Conservation (phyloP, 2,329 filamentous ascomycete genomes). For the Trichoderma oligosporum region DNA sequence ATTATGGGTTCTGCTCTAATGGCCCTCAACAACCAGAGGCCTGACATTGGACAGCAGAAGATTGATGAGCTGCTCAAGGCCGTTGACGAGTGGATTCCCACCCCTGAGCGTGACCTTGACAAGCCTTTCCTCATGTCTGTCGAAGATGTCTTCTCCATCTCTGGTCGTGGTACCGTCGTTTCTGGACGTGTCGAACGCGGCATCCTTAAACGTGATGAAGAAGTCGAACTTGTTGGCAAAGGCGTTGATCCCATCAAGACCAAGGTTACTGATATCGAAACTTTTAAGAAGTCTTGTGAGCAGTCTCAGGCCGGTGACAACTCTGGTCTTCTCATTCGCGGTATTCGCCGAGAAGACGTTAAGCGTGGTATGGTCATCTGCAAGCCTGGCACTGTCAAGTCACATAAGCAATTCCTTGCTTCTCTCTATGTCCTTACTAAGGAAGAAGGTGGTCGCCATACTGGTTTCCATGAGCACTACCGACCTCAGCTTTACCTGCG, state of each 20-base stretch:
- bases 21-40: constrained; percentile 80
- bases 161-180: constrained; percentile 92
- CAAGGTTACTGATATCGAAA: constrained; percentile 99
- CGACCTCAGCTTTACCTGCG: constrained; percentile 94
- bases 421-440: constrained; percentile 97
- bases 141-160: constrained; percentile 87
- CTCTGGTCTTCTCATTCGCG: constrained; percentile 93
- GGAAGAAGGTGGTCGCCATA: constrained; percentile 97
- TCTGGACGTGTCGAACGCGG: constrained; percentile 98
- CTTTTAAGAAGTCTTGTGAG: constrained; percentile 99
- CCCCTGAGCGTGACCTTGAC: constrained; percentile 86
- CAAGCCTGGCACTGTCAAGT: constrained; percentile 77
- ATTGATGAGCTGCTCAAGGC: constrained; percentile 88
- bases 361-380: constrained; percentile 91
- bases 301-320: constrained; percentile 96
- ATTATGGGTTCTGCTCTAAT: constrained; percentile 95
- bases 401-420: constrained; percentile 85
- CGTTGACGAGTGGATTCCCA: constrained; percentile 95
- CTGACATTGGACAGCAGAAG: constrained; percentile 81
- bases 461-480: constrained; percentile 94
- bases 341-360: constrained; percentile 93
- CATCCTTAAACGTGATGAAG: constrained; percentile 84
- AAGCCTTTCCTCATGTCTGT: constrained; percentile 99
- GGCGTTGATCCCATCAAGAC: constrained; percentile 81
- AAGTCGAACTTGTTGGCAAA: constrained; percentile 94